phyloP scores from a whole-genome alignment of 257 asterid genomes.

The Salvia splendens region DNA sequence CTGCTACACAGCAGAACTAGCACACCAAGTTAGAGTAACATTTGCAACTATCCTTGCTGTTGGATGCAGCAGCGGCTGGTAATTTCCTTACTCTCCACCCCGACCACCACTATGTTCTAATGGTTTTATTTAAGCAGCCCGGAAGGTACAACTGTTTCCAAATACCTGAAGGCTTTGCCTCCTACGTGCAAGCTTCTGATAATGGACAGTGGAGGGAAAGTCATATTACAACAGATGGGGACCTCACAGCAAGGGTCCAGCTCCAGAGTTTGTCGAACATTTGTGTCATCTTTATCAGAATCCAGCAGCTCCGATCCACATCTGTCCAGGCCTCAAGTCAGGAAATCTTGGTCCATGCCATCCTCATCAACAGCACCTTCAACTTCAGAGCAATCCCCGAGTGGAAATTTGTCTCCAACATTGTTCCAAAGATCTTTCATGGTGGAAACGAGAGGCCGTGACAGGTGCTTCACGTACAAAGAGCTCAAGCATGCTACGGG shows the following conservation, averaged over 20 bases:
- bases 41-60: conserved; percentile 57
- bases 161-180: conserved; percentile 63
- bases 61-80: conserved; percentile 47
- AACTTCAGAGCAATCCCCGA: conserved; percentile 38
- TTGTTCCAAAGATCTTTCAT: conserved; percentile 43
- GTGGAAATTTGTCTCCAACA: conserved; percentile 35
- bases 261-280: conserved; percentile 39
- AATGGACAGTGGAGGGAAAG: conserved; percentile 61
- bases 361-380: conserved; percentile 43
- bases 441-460: conserved; percentile 40
- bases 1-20: conserved; percentile 57
- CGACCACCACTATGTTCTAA: conserved; percentile 6
- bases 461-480: conserved; percentile 44
- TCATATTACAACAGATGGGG: conserved; percentile 58
- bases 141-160: conserved; percentile 40
- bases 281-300: conserved; percentile 47
- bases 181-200: conserved; percentile 76
- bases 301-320: conserved; percentile 36
- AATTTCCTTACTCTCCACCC: conserved; percentile 21
- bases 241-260: conserved; percentile 70
- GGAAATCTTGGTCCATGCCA: conserved; percentile 65
- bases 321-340: conserved; percentile 34
- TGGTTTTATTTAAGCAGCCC: conserved; percentile 45
- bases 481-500: conserved; percentile 53
- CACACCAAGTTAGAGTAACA: conserved; percentile 63